Evolutionary conservation across 805 yeast genomes (phyloP), one percentile per base, ranked within the genome.

Genomic region (Vanderwaltozyma tropicalis): DNA sequence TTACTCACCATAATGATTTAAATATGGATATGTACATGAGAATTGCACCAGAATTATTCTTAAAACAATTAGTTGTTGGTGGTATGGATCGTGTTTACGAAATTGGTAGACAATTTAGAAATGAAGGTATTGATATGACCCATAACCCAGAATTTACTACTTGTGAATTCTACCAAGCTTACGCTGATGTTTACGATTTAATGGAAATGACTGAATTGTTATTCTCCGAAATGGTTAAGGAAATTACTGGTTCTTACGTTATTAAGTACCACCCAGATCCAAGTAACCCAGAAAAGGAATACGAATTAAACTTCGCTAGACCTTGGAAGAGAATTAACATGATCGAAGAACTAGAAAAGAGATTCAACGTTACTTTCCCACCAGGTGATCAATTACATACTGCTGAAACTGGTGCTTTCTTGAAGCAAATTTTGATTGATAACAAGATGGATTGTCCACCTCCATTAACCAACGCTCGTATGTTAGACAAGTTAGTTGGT

Each of bases 81-180:
- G 98, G 98, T 62, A 71, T 89, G 76, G 96, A 92, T 62, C 80
- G 96, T 68, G 97, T 89, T 44, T 89, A 89, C 63, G 98, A 89
- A 72, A 89, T 89, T 58, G 98, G 98, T 45, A 86, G 96, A 67
- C 96, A 88, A 68, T 89, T 89, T 72, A 83, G 98, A 76, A 89
- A 89, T 62, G 97, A 89, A 68, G 96, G 97, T 66, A 88, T 89
- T 47, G 98, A 89, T 66, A 78, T 84, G 89, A 89, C 96, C 47
- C 98, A 89, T 67, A 89, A 89, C 75, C 97, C 97, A 41, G 98
- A 89, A 70, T 89, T 89, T 69, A 89, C 97, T 55, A 88, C 97
- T 43, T 89, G 97, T 74, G 98, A 89, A 69, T 89, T 89, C 67
- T 89, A 89, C 66, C 89, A 87, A 72, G 96, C 97, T 31, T 89